Evolutionary conservation across 805 yeast species (phyloP), one percentile per base, ranked within the genome.

Genomic region (Saccharomycopsis oosterbeekiorum): DNA sequence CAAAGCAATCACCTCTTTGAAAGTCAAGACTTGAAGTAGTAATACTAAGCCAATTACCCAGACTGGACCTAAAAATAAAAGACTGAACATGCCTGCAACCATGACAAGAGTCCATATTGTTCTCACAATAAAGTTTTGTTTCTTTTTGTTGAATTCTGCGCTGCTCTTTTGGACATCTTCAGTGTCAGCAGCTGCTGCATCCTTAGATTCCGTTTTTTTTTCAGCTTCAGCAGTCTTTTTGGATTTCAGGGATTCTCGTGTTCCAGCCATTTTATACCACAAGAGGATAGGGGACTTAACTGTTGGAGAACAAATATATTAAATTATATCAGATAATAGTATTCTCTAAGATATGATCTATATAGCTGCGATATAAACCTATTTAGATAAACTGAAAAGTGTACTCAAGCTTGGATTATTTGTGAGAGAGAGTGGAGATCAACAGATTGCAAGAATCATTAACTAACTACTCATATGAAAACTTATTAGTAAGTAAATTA

Each of bases 41-140:
- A 88, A 76, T 57, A 93, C 90, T 62, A 89, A 76, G 5, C 81
- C 71, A 62, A 92, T 88, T 59, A 91, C 81, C 78, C 91, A 84
- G 60, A 88, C 75, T 70, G 92, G 98, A 51, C 99, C 99, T 10
- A 92, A 82, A 36, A 88, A 84, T 56, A 92, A 75, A 29, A 88
- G 78, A 43, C 80, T 74, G 64, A 89, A 83, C 73, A 91, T 87
- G 5, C 83, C 84, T 17, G 78, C 73, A 63, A 94, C 86, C 97
- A 94, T 92, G 17, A 94, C 90, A 68, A 94, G 73, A 0, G 97
- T 88, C 98, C 98, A 94, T 56, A 88, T 77, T 2, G 98, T 86
- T 67, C 99, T 83, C 29, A 91, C 89, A 56, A 91, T 71, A 69
- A 94, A 91, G 53, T 92, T 87, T 74, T 85, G 92, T 67, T 85